Conservation (phyloP, 1,284 basidiomycete species). For the Puccinia triticina region DNA sequence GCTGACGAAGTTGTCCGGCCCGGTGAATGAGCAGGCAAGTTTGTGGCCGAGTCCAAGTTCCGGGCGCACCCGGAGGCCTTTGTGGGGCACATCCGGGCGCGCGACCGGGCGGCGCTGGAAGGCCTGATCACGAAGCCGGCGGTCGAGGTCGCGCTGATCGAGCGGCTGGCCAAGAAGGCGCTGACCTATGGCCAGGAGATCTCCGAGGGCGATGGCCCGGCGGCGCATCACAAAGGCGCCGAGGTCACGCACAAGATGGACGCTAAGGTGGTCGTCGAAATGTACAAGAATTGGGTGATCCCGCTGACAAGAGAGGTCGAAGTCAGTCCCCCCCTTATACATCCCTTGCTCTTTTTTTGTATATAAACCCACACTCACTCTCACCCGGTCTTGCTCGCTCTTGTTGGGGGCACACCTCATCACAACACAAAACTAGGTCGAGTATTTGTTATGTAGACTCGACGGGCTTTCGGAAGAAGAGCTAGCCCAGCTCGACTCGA, state of each 20-base stretch:
- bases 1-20: too few species aligned
- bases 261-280: slow-evolving; percentile 83
- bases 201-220: slow-evolving; percentile 11
- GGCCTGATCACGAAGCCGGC: slow-evolving; percentile 92
- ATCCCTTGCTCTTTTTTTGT: too few species aligned
- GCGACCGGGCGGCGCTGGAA: slow-evolving; percentile 75
- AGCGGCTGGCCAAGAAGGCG: slow-evolving; percentile 86
- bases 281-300: slow-evolving; percentile 94
- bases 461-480: slow-evolving; percentile 78
- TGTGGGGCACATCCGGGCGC: slow-evolving; percentile 81
- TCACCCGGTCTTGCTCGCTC: neutral
- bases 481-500: slow-evolving; percentile 69
- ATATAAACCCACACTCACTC: neutral
- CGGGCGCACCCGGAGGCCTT: slow-evolving; percentile 78
- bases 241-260: slow-evolving; percentile 72
- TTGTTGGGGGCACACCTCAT: neutral
- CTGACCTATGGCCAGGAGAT: slow-evolving; percentile 89
- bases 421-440: slow-evolving; percentile 67
- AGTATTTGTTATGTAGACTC: slow-evolving; percentile 82
- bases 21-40: slow-evolving; percentile 88
- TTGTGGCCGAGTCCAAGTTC: slow-evolving; percentile 98
- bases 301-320: slow-evolving; percentile 97
- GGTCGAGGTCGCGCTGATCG: slow-evolving; percentile 85
- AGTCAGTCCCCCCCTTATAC: slow-evolving; percentile 67
- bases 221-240: slow-evolving; percentile 54